phyloP scores from a whole-genome alignment of 371 early-diverging fungal genomes.

The Mucor circinelloides region DNA sequence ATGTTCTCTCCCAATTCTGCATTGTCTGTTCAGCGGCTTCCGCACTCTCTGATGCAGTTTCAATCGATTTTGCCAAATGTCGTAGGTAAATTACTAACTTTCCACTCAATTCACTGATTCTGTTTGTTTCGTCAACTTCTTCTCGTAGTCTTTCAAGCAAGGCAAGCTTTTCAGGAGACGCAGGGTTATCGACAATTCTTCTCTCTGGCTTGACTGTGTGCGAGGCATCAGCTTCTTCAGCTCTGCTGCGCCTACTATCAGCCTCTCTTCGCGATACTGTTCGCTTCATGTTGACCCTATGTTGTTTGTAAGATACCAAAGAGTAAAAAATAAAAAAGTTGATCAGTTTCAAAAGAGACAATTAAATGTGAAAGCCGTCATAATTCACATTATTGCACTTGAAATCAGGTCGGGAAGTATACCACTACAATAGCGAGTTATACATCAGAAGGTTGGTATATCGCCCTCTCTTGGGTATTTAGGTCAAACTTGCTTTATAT shows the following conservation, averaged over 20 bases:
- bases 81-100: not conserved
- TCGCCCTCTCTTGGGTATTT: too few relatives aligned
- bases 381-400: too few relatives aligned
- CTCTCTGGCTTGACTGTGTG: not conserved
- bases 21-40: conserved; percentile 3
- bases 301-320: too few relatives aligned
- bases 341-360: too few relatives aligned
- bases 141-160: not conserved
- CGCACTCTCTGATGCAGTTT: not conserved
- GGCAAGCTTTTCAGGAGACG: conserved; percentile 4
- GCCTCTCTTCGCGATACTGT: not conserved
- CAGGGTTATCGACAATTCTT: not conserved
- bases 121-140: not conserved
- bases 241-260: not conserved
- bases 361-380: too few relatives aligned
- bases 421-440: too few relatives aligned
- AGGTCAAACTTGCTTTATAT: too few relatives aligned
- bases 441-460: too few relatives aligned
- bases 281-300: not conserved
- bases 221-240: not conserved
- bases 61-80: not conserved
- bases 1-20: conserved; percentile 20
- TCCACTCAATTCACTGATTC: conserved; percentile 1
- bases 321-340: too few relatives aligned
- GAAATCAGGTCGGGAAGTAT: too few relatives aligned